Percentiles rank a stretch among this genome's conserved stretches.
phyloP scores from a whole-genome alignment of 371 early-diverging fungal species.

The Mucor saturninus region DNA sequence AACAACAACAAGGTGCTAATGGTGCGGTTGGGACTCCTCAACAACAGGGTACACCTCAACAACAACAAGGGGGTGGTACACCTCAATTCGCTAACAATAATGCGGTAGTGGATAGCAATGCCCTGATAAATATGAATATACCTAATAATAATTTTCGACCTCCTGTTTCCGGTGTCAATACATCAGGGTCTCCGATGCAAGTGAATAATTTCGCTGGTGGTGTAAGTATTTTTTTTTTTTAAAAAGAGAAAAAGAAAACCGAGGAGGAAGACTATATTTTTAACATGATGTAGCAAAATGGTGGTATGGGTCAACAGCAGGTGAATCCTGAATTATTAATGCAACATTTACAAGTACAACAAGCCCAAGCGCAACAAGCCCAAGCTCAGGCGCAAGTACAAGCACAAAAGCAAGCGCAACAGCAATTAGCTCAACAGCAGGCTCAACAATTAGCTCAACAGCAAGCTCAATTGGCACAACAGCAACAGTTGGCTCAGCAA shows the following conservation, averaged over 20 bases:
- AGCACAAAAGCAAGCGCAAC: conserved; percentile 23
- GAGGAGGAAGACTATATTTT: not conserved
- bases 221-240: conserved; percentile 6
- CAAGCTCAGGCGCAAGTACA: conserved; percentile 18
- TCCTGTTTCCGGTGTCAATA: conserved; percentile 19
- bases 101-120: conserved; percentile 1
- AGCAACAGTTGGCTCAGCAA: conserved; percentile 21
- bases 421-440: conserved; percentile 15
- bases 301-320: conserved; percentile 19
- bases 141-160: conserved; percentile 25
- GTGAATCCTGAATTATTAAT: conserved; percentile 27
- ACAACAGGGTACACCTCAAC: conserved; percentile 12
- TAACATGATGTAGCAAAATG: not conserved
- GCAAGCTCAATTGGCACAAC: conserved; percentile 27
- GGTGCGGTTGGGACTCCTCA: not conserved
- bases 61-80: not conserved
- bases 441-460: conserved; percentile 18
- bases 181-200: conserved; percentile 25
- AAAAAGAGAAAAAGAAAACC: not conserved
- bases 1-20: conserved; percentile 1
- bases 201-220: conserved; percentile 18
- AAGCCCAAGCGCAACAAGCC: conserved; percentile 20
- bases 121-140: conserved; percentile 17
- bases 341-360: conserved; percentile 33
- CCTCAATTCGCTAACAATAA: conserved; percentile 3